A percentile compares a stretch with the other conserved stretches of the same genome.
Evolutionary conservation across 179 eudicot species (phyloP).

Genomic region (Monotropa hypopitys): DNA sequence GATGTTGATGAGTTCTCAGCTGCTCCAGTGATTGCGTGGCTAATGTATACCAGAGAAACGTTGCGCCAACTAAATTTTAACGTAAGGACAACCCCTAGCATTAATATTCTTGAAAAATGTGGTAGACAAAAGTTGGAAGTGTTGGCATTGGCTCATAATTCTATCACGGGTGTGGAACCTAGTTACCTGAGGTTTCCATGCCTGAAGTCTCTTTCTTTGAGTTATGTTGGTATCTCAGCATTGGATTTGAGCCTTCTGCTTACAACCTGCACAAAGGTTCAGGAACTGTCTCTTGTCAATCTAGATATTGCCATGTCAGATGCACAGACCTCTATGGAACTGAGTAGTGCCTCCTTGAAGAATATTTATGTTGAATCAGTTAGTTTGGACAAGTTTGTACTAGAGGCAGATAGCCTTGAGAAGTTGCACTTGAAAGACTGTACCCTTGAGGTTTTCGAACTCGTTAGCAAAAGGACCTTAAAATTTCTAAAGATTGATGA

Average conservation of each 20-base stretch:
- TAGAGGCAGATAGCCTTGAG: conserved; percentile 81
- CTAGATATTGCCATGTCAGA: conserved; percentile 79
- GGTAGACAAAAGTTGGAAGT: conserved; percentile 69
- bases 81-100: conserved; percentile 59
- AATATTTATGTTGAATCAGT: conserved; percentile 70
- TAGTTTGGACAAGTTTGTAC: conserved; percentile 72
- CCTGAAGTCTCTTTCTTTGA: conserved; percentile 63
- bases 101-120: conserved; percentile 75
- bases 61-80: conserved; percentile 52
- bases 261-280: conserved; percentile 70
- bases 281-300: conserved; percentile 41
- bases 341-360: conserved; percentile 59
- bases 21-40: conserved; percentile 89
- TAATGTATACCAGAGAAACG: conserved; percentile 76
- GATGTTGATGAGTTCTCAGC: conserved; percentile 85
- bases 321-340: conserved; percentile 60
- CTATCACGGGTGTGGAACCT: conserved; percentile 76
- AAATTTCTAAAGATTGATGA: conserved; percentile 53
- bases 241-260: conserved; percentile 74
- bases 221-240: conserved; percentile 68
- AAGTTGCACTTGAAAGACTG: conserved; percentile 84
- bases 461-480: conserved; percentile 54
- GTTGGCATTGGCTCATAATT: conserved; percentile 55
- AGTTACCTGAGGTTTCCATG: conserved; percentile 70
- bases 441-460: conserved; percentile 54